These are phyloP conservation scores for Chaetomium strumarium DNA, from an alignment of 2,329 filamentous ascomycete genomes.

Conservation along the genomic window DNA sequence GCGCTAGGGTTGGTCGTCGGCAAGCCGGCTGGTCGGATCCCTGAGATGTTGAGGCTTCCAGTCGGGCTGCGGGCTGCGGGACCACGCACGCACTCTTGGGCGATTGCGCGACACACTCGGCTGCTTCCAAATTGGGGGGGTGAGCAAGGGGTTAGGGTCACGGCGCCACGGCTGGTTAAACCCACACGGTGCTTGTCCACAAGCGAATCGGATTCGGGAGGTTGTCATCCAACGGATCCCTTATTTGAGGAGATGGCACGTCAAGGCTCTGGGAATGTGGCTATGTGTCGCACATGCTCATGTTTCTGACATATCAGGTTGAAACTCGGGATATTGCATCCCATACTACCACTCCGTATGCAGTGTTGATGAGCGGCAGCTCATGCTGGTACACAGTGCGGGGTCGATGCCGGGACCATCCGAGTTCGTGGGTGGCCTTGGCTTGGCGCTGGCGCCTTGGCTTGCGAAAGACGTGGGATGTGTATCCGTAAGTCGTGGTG, in stretches of 20 bases:
- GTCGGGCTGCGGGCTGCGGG: constrained; percentile 11
- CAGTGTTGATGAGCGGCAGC: background rate
- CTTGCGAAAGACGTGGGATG: no score
- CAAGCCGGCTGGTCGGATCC: background rate
- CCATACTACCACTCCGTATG: background rate
- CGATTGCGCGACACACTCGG: background rate
- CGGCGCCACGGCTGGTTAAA: background rate
- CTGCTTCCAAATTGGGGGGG: background rate
- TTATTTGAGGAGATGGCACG: background rate
- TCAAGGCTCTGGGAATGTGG: background rate
- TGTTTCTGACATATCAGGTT: background rate
- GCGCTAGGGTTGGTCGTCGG: background rate
- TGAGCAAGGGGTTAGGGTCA: background rate
- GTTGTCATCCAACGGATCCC: background rate
- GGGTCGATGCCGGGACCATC: background rate
- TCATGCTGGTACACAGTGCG: background rate
- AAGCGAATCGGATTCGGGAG: background rate
- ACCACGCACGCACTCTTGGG: background rate
- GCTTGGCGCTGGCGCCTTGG: no score
- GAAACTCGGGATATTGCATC: constrained; percentile 7
- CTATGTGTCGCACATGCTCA: background rate
- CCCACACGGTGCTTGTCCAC: constrained; percentile 3
- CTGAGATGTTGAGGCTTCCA: constrained; percentile 2
- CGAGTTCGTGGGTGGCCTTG: no score
- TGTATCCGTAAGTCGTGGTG: no score